Percentiles rank a stretch among this genome's conserved stretches.
phyloP scores from a whole-genome alignment of 257 asterid genomes.

The Nemophila menziesii region DNA sequence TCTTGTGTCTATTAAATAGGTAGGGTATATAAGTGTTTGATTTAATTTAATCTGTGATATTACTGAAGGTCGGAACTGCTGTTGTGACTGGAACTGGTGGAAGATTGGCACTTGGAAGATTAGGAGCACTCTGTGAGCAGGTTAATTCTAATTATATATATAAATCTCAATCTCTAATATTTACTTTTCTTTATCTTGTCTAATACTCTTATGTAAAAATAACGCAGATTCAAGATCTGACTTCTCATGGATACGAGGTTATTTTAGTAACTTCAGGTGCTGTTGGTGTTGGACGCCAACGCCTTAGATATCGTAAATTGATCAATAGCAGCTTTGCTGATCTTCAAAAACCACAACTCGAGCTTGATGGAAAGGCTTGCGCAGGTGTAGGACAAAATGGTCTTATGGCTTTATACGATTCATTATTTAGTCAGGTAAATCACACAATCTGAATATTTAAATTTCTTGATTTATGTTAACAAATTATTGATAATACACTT shows the following conservation, averaged over 20 bases:
- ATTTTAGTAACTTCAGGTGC: constrained; percentile 10
- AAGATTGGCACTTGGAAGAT: constrained; percentile 88
- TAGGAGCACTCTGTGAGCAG: constrained; percentile 98
- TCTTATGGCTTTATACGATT: constrained; percentile 92
- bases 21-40: too few species aligned
- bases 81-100: constrained; percentile 66
- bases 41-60: too few species aligned
- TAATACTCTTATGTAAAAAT: constrained; percentile 8
- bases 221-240: constrained; percentile 11
- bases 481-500: neutral
- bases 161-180: neutral
- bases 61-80: constrained; percentile 71
- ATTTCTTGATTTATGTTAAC: neutral
- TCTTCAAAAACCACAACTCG: constrained; percentile 94
- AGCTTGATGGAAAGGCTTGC: constrained; percentile 98
- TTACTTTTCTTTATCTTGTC: constrained; percentile 11
- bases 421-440: constrained; percentile 77
- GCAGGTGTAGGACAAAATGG: constrained; percentile 99
- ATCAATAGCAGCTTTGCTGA: constrained; percentile 88
- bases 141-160: constrained; percentile 18
- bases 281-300: constrained; percentile 10
- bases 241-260: constrained; percentile 11
- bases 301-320: constrained; percentile 9
- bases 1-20: too few species aligned
- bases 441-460: neutral